Percentiles rank a stretch among this genome's conserved stretches.
Evolutionary conservation across 1,284 basidiomycete species (phyloP).

Genomic region (Porodaedalea pini): DNA sequence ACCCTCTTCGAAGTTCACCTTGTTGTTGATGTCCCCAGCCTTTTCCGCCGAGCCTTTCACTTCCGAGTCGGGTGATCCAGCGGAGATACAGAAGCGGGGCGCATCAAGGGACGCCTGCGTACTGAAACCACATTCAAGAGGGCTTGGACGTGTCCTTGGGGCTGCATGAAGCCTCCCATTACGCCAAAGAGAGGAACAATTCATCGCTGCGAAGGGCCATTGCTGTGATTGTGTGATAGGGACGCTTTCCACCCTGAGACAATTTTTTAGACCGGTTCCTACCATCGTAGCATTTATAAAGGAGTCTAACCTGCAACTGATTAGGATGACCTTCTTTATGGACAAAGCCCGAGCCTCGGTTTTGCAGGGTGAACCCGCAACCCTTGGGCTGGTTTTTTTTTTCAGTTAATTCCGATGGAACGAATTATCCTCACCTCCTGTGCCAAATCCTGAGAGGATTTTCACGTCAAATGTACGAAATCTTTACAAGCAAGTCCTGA

Average conservation of each 20-base stretch:
- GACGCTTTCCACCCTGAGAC: slow-evolving; percentile 73
- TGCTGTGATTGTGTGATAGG: slow-evolving; percentile 95
- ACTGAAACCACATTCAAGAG: slow-evolving; percentile 88
- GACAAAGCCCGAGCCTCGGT: slow-evolving; percentile 84
- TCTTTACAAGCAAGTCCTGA: slow-evolving; percentile 6
- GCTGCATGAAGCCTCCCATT: slow-evolving; percentile 94
- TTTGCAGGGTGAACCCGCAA: slow-evolving; percentile 95
- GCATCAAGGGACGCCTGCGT: slow-evolving; percentile 87
- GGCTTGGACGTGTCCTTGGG: slow-evolving; percentile 91
- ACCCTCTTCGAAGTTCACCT: slow-evolving; percentile 86
- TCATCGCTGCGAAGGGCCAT: slow-evolving; percentile 82
- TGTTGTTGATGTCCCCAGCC: slow-evolving; percentile 71
- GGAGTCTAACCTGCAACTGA: slow-evolving; percentile 51
- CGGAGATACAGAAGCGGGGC: slow-evolving; percentile 92
- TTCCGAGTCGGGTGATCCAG: slow-evolving; percentile 69
- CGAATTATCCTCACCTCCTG: slow-evolving; percentile 60
- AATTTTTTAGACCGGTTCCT: too few species aligned
- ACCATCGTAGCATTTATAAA: too few species aligned
- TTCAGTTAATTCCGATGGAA: too few species aligned
- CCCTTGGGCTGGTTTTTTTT: too few species aligned
- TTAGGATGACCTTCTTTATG: slow-evolving; percentile 84
- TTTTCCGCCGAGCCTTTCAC: slow-evolving; percentile 40
- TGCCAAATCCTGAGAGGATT: slow-evolving; percentile 65
- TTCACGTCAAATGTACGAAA: not conserved
- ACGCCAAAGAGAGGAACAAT: slow-evolving; percentile 86